Base-by-base conservation (phyloP, 371 early-diverging fungal genomes). In the Mucor indicus region DNA sequence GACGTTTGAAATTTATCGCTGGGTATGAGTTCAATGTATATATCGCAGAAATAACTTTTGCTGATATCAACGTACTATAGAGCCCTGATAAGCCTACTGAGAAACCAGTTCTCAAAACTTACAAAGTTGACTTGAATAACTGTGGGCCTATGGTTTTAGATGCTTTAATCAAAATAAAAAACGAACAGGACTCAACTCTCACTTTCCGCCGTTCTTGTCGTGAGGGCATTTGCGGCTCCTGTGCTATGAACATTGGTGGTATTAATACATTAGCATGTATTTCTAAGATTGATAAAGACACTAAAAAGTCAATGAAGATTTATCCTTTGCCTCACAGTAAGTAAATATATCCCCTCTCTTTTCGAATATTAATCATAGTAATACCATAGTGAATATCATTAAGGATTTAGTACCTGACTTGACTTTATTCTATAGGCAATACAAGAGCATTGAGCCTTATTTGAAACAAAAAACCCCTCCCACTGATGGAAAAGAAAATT, bases 171-270 rank as follows among this genome's bases (percentile, higher is more conserved):
- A 94, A 95, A 67, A 95, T 95, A 63, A 97, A 97, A 77, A 95
- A 95, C 72, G 95, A 95, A 66, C 77, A 86, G 17, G 98, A 95
- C 67, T 83, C 93, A 32, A 92, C 95, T 12, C 77, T 95, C 47
- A 93, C 98, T 22, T 91, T 92, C 82, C 85, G 92, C 56, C 80
- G 91, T 57, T 83, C 82, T 33, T 85, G 85, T 63, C 83, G 85
- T 62, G 80, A 83, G 57, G 84, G 84, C 40, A 95, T 95, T 55
- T 97, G 97, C 68, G 98, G 98, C 38, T 93, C 92, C 33, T 95
- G 98, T 64, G 91, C 98, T 45, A 95, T 97, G 95, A 97, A 97
- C 81, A 94, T 95, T 64, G 83, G 86, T 61, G 98, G 98, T 46
- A 75, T 78, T 17, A 97, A 97, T 79, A 94, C 95, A 10, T 77